Evolutionary conservation across 2,329 filamentous ascomycete genomes (phyloP), one percentile per base, ranked within the genome.

Genomic region (Hysterium pulicare): DNA sequence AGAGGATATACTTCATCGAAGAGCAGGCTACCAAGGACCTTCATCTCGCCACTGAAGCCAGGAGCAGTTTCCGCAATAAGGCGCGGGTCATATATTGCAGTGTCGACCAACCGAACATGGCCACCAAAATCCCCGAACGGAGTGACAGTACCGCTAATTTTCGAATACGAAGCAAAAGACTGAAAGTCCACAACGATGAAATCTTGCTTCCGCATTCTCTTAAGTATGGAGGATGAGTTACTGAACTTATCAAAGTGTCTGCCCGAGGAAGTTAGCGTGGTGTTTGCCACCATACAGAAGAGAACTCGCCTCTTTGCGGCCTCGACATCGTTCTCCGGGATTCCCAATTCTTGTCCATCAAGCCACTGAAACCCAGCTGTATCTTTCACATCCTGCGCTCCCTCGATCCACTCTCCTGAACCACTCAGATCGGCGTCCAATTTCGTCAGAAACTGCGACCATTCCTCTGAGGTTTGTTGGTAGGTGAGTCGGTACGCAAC

Each of bases 401-500:
- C 53, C 36, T 52, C 26, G 19, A 52, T 44, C 49, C 53, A 53
- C 6, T 40, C 20, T 3, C 50, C 49, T 5, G 50, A 46, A 15
- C 43, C 41, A 15, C 21, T 35, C 2, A 49, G 11, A 26, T 54
- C 54, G 9, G 30, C 34, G 9, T 41, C 36, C 10, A 57, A 33
- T 26, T 50, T 55, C 4, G 28, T 31, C 20, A 38, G 32, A 21
- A 57, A 54, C 2, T 30, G 15, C 6, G 39, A 28, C 54, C 54
- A 57, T 42, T 57, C 47, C 10, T 44, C 41, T 11, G 50, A 40
- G 0, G 38, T 51, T 19, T 55, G 39, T 3, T 38, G 26, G 32
- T 57, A 55, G 1, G 52, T 54, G 3, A 57, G 38, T 9, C 53
- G 46, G 33, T 57, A 57, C 28, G 41, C 46, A 0, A 53, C 51